Evolutionary conservation across 1,284 basidiomycete species (phyloP).

Genomic region (Xanthoconium separans): DNA sequence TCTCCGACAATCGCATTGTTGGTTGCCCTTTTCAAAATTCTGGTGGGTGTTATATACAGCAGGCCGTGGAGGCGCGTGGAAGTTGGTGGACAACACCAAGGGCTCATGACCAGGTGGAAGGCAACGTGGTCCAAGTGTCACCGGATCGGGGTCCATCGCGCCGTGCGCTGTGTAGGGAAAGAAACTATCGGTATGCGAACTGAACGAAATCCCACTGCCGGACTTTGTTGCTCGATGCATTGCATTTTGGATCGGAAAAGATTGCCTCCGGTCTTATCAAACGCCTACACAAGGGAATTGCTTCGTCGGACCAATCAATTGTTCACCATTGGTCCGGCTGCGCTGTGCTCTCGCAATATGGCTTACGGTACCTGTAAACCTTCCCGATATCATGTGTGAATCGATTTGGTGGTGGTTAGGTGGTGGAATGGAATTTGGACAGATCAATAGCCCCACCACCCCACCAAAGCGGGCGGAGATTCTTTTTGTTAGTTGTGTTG

Average conservation of each 20-base stretch:
- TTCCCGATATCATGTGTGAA: not conserved
- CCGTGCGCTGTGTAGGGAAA: not conserved
- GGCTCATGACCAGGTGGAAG: not conserved
- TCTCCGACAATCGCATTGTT: constrained; percentile 9
- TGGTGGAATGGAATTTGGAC: not conserved
- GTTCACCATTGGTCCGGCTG: not conserved
- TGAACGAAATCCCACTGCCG: not conserved
- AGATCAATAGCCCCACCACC: not conserved
- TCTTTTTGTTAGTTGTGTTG: no score
- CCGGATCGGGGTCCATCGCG: not conserved
- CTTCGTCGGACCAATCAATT: not conserved
- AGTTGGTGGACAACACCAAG: not conserved
- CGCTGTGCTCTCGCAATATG: not conserved
- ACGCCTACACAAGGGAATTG: not conserved
- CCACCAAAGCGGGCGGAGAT: no score
- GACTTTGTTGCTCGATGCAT: not conserved
- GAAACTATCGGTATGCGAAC: not conserved
- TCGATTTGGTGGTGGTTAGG: no score
- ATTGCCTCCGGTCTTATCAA: not conserved
- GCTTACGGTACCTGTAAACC: not conserved
- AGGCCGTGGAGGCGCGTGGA: not conserved
- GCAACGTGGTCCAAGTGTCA: constrained; percentile 1
- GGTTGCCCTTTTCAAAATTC: constrained; percentile 8
- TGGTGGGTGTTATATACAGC: not conserved
- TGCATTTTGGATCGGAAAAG: not conserved